phyloP scores from a whole-genome alignment of 2,329 filamentous ascomycete species.

The Exophiala spinifera region DNA sequence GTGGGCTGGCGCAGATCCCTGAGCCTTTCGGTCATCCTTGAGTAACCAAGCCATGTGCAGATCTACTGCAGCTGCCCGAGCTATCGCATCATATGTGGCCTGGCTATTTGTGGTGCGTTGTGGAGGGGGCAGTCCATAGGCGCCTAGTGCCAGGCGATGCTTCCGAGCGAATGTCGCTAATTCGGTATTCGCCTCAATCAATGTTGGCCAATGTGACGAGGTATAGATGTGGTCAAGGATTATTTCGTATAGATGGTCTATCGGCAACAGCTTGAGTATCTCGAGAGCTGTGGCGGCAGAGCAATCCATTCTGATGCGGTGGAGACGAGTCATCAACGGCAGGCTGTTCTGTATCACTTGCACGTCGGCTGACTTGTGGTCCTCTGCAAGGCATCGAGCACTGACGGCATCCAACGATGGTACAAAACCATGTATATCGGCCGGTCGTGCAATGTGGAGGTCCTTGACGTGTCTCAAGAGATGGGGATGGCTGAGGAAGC shows the following conservation, averaged over 20 bases:
- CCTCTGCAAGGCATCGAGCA: not conserved
- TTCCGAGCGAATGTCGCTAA: conserved; percentile 7
- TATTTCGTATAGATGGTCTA: conserved; percentile 14
- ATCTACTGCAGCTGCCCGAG: conserved; percentile 13
- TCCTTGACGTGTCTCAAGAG: conserved; percentile 18
- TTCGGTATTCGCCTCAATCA: conserved; percentile 6
- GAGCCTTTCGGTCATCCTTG: not conserved
- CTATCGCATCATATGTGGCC: conserved; percentile 12
- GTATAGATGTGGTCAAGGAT: conserved; percentile 18
- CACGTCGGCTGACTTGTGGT: conserved; percentile 4
- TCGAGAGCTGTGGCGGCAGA: conserved; percentile 11
- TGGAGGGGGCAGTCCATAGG: conserved; percentile 2
- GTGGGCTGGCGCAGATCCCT: not conserved
- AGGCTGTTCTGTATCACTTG: conserved; percentile 7
- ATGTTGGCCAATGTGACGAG: conserved; percentile 7
- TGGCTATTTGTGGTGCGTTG: not conserved
- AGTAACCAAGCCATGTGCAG: conserved; percentile 19
- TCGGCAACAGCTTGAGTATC: conserved; percentile 15
- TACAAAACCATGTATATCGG: not conserved
- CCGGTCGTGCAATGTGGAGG: conserved; percentile 12
- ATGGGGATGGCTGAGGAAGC: conserved; percentile 9
- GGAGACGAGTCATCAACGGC: conserved; percentile 21
- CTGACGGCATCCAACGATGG: not conserved
- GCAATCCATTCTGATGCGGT: conserved; percentile 20
- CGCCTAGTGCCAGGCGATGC: conserved; percentile 18